phyloP scores from a whole-genome alignment of 179 eudicot species.

The Vitellaria paradoxa region DNA sequence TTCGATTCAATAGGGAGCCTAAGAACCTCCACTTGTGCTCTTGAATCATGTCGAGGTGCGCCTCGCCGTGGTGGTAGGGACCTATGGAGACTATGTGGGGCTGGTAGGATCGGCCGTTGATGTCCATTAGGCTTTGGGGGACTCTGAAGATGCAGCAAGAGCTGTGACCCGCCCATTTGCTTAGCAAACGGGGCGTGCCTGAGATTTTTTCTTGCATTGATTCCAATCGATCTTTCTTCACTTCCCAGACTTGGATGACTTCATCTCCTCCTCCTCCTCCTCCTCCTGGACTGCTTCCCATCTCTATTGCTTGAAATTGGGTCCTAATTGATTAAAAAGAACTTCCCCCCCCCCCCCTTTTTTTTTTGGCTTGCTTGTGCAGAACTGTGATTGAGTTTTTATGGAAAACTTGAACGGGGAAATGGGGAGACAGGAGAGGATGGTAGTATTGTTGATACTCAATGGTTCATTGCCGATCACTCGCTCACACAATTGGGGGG shows the following conservation, averaged over 20 bases:
- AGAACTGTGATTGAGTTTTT: background rate
- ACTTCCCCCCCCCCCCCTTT: no score
- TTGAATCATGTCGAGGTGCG: slow-evolving; percentile 56
- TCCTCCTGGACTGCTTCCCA: background rate
- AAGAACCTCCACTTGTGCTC: slow-evolving; percentile 62
- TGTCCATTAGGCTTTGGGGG: slow-evolving; percentile 52
- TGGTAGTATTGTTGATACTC: no score
- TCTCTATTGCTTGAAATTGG: background rate
- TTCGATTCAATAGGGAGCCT: slow-evolving; percentile 43
- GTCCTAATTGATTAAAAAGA: no score
- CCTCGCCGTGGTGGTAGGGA: slow-evolving; percentile 57
- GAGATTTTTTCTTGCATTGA: slow-evolving; percentile 44
- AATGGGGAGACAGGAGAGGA: no score
- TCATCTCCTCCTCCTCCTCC: background rate
- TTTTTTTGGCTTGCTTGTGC: background rate
- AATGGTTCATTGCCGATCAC: no score
- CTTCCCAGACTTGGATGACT: slow-evolving; percentile 10
- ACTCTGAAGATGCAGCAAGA: slow-evolving; percentile 72
- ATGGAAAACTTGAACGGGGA: no score
- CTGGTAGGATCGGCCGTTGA: slow-evolving; percentile 47
- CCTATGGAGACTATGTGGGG: slow-evolving; percentile 66
- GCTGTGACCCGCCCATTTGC: slow-evolving; percentile 52
- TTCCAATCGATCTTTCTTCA: slow-evolving; percentile 23
- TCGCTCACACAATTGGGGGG: no score
- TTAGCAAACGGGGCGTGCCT: slow-evolving; percentile 45